phyloP scores from a whole-genome alignment of 495 filamentous ascomycete genomes.

The Aspergillus ellipticus region DNA sequence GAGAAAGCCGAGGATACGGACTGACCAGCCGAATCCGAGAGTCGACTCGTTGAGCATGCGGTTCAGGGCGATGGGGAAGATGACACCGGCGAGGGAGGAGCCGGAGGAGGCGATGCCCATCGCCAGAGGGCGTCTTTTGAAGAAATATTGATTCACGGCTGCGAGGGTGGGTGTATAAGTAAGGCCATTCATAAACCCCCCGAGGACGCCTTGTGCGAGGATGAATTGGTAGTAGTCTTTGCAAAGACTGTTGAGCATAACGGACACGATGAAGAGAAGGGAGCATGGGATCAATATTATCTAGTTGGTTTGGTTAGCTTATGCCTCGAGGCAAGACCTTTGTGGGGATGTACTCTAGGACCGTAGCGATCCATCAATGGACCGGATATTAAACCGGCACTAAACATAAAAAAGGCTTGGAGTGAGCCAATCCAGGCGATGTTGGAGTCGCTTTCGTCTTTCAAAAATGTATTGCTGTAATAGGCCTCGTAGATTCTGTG shows the following conservation, averaged over 20 bases:
- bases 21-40: slow-evolving; percentile 56
- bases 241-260: slow-evolving; percentile 52
- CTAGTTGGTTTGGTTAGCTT: slow-evolving; percentile 2
- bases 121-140: slow-evolving; percentile 24
- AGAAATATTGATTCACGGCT: slow-evolving; percentile 32
- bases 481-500: slow-evolving; percentile 28
- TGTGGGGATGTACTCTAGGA: slow-evolving; percentile 9
- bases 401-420: slow-evolving; percentile 31
- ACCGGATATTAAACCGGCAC: slow-evolving; percentile 21
- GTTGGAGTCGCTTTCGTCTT: slow-evolving; percentile 18
- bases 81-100: slow-evolving; percentile 29
- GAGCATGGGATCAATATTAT: slow-evolving; percentile 12
- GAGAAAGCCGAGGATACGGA: slow-evolving; percentile 61
- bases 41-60: slow-evolving; percentile 19
- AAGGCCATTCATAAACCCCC: slow-evolving; percentile 35
- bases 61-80: slow-evolving; percentile 24
- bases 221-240: slow-evolving; percentile 54
- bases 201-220: slow-evolving; percentile 51
- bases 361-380: slow-evolving; percentile 27
- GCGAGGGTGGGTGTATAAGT: slow-evolving; percentile 29
- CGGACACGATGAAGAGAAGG: slow-evolving; percentile 21
- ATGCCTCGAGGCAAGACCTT: background rate
- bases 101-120: slow-evolving; percentile 31
- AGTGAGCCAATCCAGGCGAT: slow-evolving; percentile 48
- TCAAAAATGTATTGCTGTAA: slow-evolving; percentile 22